phyloP scores from a whole-genome alignment of 2,329 filamentous ascomycete genomes.

The Claviceps africana region DNA sequence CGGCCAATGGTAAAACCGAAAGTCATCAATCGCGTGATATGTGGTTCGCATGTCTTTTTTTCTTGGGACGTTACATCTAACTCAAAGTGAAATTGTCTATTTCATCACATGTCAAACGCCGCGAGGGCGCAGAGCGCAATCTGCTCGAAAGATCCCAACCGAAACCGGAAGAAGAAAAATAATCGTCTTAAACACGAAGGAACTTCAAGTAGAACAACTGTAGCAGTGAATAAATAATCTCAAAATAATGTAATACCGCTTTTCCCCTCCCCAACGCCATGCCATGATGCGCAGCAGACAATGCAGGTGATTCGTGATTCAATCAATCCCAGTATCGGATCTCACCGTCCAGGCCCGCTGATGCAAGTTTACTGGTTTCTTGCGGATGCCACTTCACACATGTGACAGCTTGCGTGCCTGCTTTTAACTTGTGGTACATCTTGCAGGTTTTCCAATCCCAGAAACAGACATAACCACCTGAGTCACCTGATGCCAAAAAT shows the following conservation, averaged over 20 bases:
- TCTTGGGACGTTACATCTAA: neutral
- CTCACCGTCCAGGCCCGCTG: slow-evolving; percentile 75
- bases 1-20: too few species aligned
- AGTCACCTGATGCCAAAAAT: slow-evolving; percentile 78
- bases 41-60: neutral
- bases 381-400: slow-evolving; percentile 93
- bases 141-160: neutral
- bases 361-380: slow-evolving; percentile 86
- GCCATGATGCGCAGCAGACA: neutral
- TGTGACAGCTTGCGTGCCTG: slow-evolving; percentile 69
- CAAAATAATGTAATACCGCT: neutral
- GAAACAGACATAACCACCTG: slow-evolving; percentile 79
- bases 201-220: neutral
- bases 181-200: neutral
- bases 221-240: neutral
- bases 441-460: slow-evolving; percentile 99
- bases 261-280: neutral
- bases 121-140: neutral
- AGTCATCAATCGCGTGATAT: neutral
- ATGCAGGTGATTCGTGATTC: neutral
- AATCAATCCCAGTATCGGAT: slow-evolving; percentile 85
- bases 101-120: neutral
- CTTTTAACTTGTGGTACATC: slow-evolving; percentile 93
- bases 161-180: neutral
- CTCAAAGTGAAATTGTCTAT: neutral